Evolutionary conservation across 805 yeast genomes (phyloP).

Genomic region (Millerozyma acaciae): DNA sequence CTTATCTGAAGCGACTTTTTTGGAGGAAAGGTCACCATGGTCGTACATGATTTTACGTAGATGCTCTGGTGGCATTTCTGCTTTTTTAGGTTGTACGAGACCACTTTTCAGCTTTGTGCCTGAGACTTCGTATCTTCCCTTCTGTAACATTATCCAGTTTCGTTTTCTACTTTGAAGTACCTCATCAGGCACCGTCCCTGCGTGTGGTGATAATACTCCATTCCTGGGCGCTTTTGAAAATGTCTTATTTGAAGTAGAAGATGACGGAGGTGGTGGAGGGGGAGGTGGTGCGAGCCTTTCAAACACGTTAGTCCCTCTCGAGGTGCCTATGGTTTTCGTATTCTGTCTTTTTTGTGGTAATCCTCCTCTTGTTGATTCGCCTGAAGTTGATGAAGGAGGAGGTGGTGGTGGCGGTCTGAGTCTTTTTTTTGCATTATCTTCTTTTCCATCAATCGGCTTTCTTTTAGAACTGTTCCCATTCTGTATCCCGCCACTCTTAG

Average conservation of each 20-base stretch:
- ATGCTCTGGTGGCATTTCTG: conserved; percentile 93
- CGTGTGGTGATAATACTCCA: no score
- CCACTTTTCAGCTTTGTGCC: conserved; percentile 32
- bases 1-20: conserved; percentile 77
- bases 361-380: conserved; percentile 3
- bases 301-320: background rate
- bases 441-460: conserved; percentile 1
- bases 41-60: conserved; percentile 76
- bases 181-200: no score
- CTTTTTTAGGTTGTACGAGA: conserved; percentile 55
- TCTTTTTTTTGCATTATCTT: conserved; percentile 6
- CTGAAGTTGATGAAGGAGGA: conserved; percentile 10
- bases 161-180: no score
- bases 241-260: no score
- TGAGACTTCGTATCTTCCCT: conserved; percentile 40
- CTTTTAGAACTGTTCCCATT: background rate
- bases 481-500: conserved; percentile 4
- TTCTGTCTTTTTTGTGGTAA: background rate
- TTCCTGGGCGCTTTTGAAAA: no score
- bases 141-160: conserved; percentile 66
- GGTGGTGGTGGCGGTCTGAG: conserved; percentile 25
- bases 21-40: conserved; percentile 81
- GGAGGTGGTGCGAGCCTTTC: conserved; percentile 15
- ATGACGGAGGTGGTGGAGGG: conserved; percentile 28
- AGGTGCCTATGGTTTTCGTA: background rate